Evolutionary conservation across 345 rosid genomes (phyloP).

Genomic region (Gossypium herbaceum): DNA sequence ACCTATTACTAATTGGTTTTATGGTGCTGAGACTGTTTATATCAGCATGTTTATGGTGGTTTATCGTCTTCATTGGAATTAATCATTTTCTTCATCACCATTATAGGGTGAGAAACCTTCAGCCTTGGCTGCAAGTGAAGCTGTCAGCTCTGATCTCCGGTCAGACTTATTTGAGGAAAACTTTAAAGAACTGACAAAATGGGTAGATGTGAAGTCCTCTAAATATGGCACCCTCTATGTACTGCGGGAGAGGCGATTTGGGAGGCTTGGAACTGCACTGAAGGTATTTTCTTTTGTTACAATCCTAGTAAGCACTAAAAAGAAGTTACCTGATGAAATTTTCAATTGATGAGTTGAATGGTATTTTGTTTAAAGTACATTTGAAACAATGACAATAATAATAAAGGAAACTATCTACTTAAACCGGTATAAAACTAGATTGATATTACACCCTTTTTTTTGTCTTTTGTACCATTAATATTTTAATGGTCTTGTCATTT

Average conservation of each 20-base stretch:
- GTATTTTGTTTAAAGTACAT: background rate
- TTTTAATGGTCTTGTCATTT: no score
- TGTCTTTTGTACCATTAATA: no score
- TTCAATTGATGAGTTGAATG: background rate
- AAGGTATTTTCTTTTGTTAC: constrained; percentile 47
- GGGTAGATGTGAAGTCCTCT: constrained; percentile 81
- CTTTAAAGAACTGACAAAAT: constrained; percentile 69
- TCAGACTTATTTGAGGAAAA: constrained; percentile 71
- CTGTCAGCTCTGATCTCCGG: constrained; percentile 32
- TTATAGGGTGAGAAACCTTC: constrained; percentile 46
- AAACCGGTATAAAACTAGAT: no score
- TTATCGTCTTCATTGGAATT: background rate
- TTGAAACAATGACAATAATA: background rate
- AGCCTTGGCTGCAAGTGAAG: constrained; percentile 29
- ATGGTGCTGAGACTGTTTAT: background rate
- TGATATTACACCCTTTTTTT: no score
- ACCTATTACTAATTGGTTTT: background rate
- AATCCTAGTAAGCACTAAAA: background rate
- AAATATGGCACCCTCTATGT: constrained; percentile 73
- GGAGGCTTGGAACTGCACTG: constrained; percentile 77
- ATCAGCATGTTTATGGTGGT: background rate
- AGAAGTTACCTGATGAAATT: no score
- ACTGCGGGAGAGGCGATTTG: constrained; percentile 61
- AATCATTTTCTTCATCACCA: constrained; percentile 5
- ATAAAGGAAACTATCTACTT: no score